Evolutionary conservation across 495 filamentous ascomycete species (phyloP).

Genomic region (Xylaria palmicola): DNA sequence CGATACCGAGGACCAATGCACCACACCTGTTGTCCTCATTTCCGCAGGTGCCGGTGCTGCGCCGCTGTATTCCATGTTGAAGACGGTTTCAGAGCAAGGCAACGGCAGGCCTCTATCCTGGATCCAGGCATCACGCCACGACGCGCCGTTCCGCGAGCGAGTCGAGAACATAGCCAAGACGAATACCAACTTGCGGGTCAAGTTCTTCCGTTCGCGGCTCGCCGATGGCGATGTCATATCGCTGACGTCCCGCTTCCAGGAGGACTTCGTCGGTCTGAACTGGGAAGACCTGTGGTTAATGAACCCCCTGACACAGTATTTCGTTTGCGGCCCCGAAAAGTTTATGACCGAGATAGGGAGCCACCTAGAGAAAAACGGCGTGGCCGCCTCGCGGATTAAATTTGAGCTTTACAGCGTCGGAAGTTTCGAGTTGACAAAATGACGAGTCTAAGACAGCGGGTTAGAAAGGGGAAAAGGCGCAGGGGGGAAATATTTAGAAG

Average conservation of each 20-base stretch:
- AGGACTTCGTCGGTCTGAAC: slow-evolving; percentile 50
- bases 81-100: slow-evolving; percentile 43
- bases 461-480: background rate
- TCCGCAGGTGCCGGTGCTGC: slow-evolving; percentile 70
- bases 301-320: slow-evolving; percentile 57
- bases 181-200: slow-evolving; percentile 39
- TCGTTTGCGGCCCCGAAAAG: slow-evolving; percentile 59
- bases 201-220: slow-evolving; percentile 43
- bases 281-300: slow-evolving; percentile 53
- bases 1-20: slow-evolving; percentile 35
- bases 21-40: slow-evolving; percentile 61
- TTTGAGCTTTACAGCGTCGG: slow-evolving; percentile 64
- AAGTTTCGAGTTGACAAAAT: slow-evolving; percentile 28
- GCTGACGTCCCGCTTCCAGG: slow-evolving; percentile 48
- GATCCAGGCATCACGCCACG: slow-evolving; percentile 60
- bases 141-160: slow-evolving; percentile 54
- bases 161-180: slow-evolving; percentile 46
- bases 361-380: slow-evolving; percentile 45
- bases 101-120: slow-evolving; percentile 57
- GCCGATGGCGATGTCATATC: slow-evolving; percentile 46
- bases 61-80: slow-evolving; percentile 64
- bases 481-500: background rate
- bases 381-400: slow-evolving; percentile 48
- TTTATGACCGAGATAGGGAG: slow-evolving; percentile 57
- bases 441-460: background rate